phyloP scores from a whole-genome alignment of 768 basidiomycete genomes.

The Chlorophyllum brunneum region DNA sequence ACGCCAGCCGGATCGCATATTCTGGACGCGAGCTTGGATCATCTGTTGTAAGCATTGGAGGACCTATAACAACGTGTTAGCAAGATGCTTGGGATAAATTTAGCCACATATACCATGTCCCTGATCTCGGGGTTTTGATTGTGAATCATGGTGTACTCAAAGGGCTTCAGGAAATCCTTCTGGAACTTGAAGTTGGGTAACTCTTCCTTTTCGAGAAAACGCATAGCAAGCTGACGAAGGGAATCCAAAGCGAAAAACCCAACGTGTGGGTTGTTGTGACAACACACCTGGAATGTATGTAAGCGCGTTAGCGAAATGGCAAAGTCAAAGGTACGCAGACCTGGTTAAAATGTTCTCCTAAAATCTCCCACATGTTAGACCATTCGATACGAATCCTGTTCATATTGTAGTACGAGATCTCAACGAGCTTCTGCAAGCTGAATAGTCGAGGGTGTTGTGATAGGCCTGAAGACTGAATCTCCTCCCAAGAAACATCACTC shows the following conservation, averaged over 20 bases:
- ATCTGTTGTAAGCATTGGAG: slow-evolving; percentile 98
- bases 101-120: slow-evolving; percentile 71
- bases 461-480: slow-evolving; percentile 94
- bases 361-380: slow-evolving; percentile 96
- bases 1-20: slow-evolving; percentile 97
- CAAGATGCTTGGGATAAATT: neutral
- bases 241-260: slow-evolving; percentile 97
- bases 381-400: slow-evolving; percentile 95
- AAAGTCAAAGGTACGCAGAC: slow-evolving; percentile 36
- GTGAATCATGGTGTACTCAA: slow-evolving; percentile 96
- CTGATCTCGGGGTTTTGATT: slow-evolving; percentile 94
- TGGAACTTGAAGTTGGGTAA: slow-evolving; percentile 98
- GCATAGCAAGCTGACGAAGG: slow-evolving; percentile 93
- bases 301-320: slow-evolving; percentile 5
- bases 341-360: slow-evolving; percentile 98
- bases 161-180: slow-evolving; percentile 97
- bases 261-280: slow-evolving; percentile 95
- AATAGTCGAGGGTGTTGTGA: slow-evolving; percentile 94
- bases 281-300: slow-evolving; percentile 71
- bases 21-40: slow-evolving; percentile 92
- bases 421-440: slow-evolving; percentile 96
- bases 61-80: slow-evolving; percentile 46
- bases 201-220: slow-evolving; percentile 98
- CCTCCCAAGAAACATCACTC: slow-evolving; percentile 98
- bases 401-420: slow-evolving; percentile 99